Evolutionary conservation across 176 grass and related monocot species (phyloP), one percentile per base, ranked within the genome.

Genomic region (Typha latifolia): DNA sequence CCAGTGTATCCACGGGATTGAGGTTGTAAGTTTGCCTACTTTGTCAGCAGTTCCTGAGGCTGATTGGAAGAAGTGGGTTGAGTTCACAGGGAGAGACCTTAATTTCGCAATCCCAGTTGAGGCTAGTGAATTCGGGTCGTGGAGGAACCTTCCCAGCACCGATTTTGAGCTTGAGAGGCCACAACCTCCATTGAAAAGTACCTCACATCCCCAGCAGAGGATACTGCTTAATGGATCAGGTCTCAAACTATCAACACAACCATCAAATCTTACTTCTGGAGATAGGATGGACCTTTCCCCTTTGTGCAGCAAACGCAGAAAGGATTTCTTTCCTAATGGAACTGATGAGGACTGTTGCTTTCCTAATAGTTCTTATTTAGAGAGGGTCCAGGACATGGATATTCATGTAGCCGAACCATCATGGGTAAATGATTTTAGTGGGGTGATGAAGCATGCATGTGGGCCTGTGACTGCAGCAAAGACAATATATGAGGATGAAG

Each of bases 131-230:
- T 90, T 82, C 6, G 82, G 84, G 32, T 80, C 77, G 37, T 90
- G 87, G 87, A 86, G 87, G 62, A 90, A 80, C 67, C 80, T 90
- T 80, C 82, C 82, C 1, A 85, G 48, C 80, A 86, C 82, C 14
- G 87, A 90, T 64, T 90, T 90, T 49, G 87, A 90, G 55, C 87
- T 90, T 20, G 87, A 90, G 32, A 82, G 87, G 18, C 77, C 87
- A 34, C 79, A 75, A 73, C 79, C 26, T 0, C 62, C 68, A 22
- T 73, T 76, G 32, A 90, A 85, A 82, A 47, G 27, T 66, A 27
- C 59, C 0, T n/a, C 59, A 3, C 82, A 82, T 70, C 48, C 63
- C 32, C 77, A 72, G 62, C 82, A 78, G 51, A 90, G 72, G 68
- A 86, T 82, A 70, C 47, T 67, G 43, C 67, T 80, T 27, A 90